Percentiles rank a stretch among this genome's conserved stretches.
phyloP scores from a whole-genome alignment of 2,329 filamentous ascomycete genomes.

The Fusarium verrucosum region DNA sequence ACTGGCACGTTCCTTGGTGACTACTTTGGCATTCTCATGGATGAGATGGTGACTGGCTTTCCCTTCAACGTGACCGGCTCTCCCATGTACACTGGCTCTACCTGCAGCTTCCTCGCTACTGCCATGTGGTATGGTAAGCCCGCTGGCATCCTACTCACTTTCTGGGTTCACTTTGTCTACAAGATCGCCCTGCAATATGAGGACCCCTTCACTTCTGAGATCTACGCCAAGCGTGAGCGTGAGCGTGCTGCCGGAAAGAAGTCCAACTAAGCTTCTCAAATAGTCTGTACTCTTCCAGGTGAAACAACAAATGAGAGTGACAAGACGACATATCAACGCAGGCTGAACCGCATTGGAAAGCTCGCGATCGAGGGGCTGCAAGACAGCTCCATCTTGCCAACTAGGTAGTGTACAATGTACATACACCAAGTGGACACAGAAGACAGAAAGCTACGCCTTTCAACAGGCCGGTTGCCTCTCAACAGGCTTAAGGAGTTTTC shows the following conservation, averaged over 20 bases:
- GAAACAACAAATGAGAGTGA: conserved; percentile 12
- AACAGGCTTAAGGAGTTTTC: conserved; percentile 44
- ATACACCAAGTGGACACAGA: conserved; percentile 32
- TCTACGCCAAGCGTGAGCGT: conserved; percentile 86
- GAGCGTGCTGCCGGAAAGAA: conserved; percentile 66
- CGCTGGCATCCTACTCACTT: conserved; percentile 81
- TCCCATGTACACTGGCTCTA: conserved; percentile 97
- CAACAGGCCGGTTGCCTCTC: conserved; percentile 44
- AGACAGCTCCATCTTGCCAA: conserved; percentile 13
- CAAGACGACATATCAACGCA: neutral
- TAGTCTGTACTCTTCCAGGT: conserved; percentile 10
- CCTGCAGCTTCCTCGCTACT: conserved; percentile 89
- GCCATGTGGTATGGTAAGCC: conserved; percentile 88
- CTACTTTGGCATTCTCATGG: conserved; percentile 99
- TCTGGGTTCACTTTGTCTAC: conserved; percentile 80
- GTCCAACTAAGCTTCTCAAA: conserved; percentile 52
- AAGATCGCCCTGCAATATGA: conserved; percentile 83
- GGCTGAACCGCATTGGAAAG: neutral
- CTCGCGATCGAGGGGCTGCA: neutral
- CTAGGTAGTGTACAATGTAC: conserved; percentile 24
- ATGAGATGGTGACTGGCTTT: conserved; percentile 91
- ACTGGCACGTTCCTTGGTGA: conserved; percentile 97
- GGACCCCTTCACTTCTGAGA: conserved; percentile 92
- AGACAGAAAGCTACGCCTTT: conserved; percentile 42
- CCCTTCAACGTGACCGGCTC: conserved; percentile 91